Base-by-base conservation (phyloP, 139 green algal genomes). In the Picochlorum sp. region DNA sequence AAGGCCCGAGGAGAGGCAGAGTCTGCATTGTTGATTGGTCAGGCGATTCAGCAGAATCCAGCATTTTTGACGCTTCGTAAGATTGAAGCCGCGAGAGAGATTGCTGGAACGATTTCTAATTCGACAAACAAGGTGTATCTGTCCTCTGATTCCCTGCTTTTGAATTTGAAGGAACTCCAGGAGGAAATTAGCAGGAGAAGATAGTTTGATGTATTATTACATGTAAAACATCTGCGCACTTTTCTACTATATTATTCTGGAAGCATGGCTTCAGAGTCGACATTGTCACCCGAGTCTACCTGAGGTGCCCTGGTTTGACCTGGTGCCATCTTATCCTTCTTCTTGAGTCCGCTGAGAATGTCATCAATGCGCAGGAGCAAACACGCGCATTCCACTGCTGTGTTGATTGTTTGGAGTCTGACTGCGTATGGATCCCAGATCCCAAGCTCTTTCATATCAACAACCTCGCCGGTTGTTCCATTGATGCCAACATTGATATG, bases 321-420 rank as follows among this genome's bases (percentile, higher is more conserved):
- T 1, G 68, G 55, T 4, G 21, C 74, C 24, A 66, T 21, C 62
- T 73, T 82, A 66, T 71, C 71, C 7, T 76, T 67, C 69, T 90
- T 92, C 71, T 91, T 95, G 23, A 80, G 80, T 7, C 93, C 93
- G 45, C 70, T 88, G 11, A 99, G 88, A 57, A 99, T 97, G 80
- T 99, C 94, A 68, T 99, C 94, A 58, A 99, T 99, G 62, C 94
- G 79, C 57, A 99, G 85, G 61, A 99, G 81, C 86, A 99, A 88
- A 9, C 77, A 84, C 16, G 92, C 90, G 8, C 76, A 77, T 71
- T 98, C 94, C 1, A 98, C 69, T 0, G 88, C 81, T 0, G 94
- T 99, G 75, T 98, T 98, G 50, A 98, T 83, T 0, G 92, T 98
- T 75, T 98, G 94, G 18, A 63, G 76, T 75, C 96, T 93, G 44